These are phyloP conservation scores for Talaromyces stipitatus DNA, from an alignment of 495 filamentous ascomycete genomes.

Conservation along the genomic window DNA sequence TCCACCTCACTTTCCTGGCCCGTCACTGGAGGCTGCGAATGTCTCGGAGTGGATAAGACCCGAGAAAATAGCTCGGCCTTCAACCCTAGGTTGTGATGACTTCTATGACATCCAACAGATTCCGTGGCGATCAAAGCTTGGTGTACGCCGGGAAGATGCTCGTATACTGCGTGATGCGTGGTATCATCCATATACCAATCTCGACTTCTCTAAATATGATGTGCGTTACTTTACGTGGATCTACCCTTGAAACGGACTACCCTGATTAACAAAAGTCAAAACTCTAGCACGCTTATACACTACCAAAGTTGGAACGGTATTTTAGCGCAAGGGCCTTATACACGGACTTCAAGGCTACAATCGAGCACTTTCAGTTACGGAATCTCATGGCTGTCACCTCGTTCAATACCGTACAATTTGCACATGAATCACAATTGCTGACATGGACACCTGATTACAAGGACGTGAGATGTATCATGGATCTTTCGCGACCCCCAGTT, in stretches of 20 bases:
- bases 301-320: constrained; percentile 33
- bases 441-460: constrained; percentile 34
- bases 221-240: constrained; percentile 3
- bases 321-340: constrained; percentile 69
- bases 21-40: constrained; percentile 15
- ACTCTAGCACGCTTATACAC: constrained; percentile 13
- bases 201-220: constrained; percentile 22
- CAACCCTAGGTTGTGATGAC: constrained; percentile 43
- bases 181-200: constrained; percentile 38
- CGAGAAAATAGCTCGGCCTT: constrained; percentile 27
- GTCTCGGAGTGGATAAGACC: constrained; percentile 34
- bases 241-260: not conserved
- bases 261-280: not conserved
- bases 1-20: constrained; percentile 11
- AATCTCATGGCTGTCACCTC: constrained; percentile 70
- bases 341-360: constrained; percentile 50
- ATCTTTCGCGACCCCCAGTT: constrained; percentile 44
- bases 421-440: constrained; percentile 49
- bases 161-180: constrained; percentile 46
- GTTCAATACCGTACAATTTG: constrained; percentile 71
- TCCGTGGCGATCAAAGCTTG: constrained; percentile 56
- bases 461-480: constrained; percentile 48
- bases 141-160: constrained; percentile 53
- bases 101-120: constrained; percentile 72
- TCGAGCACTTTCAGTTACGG: constrained; percentile 85